Evolutionary conservation across 495 filamentous ascomycete genomes (phyloP), one percentile per base, ranked within the genome.

Genomic region (Gamarada debralockiae): DNA sequence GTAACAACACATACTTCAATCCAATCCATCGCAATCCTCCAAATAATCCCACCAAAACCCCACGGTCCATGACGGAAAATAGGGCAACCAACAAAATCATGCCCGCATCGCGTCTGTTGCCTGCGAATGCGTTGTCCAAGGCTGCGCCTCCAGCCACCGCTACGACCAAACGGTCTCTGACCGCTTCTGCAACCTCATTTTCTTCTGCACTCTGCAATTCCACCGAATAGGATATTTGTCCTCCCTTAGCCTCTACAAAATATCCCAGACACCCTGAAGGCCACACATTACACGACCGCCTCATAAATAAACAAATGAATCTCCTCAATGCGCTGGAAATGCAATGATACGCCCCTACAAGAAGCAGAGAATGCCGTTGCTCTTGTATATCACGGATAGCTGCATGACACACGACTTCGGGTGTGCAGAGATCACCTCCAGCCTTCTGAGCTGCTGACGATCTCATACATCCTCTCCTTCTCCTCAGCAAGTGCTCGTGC

Each of bases 271-370:
- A 17, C 50, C 29, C 20, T 37, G 40, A 15, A 39, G 44, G 31
- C 48, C 57, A 43, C 3, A 31, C 12, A 29, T 33, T 39, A n/a
- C 47, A 42, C 46, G 53, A 49, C 48, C 52, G 52, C 57, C 52
- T 50, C 25, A 21, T 25, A 38, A n/a, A 24, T 33, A 34, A 15
- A 44, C 23, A 47, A 55, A 23, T 45, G 15, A 14, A 29, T 18
- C 27, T 47, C 3, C 44, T 23, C 33, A 27, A 46, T 24, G 15
- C 29, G 18, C 10, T 43, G n/a, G 27, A 46, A 42, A 57, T 56
- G 58, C 58, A 53, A 61, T 61, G 58, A 61, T 46, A 54, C 34
- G 38, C 47, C 22, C 31, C n/a, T 52, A 33, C 54, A 42, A 57
- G 33, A 54, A 41, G 8, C 21, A 40, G 54, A 48, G 58, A 53